These are phyloP conservation scores for Exophiala bonariae DNA, from an alignment of 2,329 filamentous ascomycete species.

Conservation along the genomic window DNA sequence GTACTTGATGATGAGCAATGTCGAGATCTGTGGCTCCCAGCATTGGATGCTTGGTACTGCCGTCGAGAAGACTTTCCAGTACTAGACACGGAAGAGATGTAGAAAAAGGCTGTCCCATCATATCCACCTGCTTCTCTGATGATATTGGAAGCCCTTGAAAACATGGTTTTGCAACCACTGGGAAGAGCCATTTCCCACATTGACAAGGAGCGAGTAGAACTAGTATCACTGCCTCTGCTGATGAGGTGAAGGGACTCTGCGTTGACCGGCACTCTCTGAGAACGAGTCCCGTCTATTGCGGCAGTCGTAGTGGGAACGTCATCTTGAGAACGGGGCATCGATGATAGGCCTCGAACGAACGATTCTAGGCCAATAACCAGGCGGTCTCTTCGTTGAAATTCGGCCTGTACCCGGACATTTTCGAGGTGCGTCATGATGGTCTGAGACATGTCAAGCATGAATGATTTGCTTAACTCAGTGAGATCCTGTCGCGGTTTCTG, in stretches of 20 bases:
- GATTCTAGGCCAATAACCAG: slow-evolving; percentile 55
- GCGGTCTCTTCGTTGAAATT: slow-evolving; percentile 52
- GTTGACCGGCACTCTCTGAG: background rate
- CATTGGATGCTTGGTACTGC: slow-evolving; percentile 1
- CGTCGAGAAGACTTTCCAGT: slow-evolving; percentile 7
- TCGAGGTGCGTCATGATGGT: slow-evolving; percentile 63
- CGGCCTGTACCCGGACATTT: slow-evolving; percentile 52
- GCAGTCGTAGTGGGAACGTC: background rate
- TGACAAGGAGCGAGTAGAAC: background rate
- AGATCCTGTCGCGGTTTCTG: slow-evolving; percentile 51
- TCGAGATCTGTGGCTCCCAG: background rate
- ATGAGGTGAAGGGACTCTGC: background rate
- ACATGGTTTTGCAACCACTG: slow-evolving; percentile 27
- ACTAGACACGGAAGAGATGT: slow-evolving; percentile 4
- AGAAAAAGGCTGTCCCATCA: slow-evolving; percentile 37
- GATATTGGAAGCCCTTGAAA: slow-evolving; percentile 45
- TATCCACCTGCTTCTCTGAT: slow-evolving; percentile 43
- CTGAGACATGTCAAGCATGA: slow-evolving; percentile 56
- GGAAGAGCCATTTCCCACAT: slow-evolving; percentile 7
- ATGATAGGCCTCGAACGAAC: slow-evolving; percentile 44
- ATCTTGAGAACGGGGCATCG: slow-evolving; percentile 39
- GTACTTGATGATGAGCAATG: background rate
- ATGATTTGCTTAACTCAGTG: slow-evolving; percentile 47
- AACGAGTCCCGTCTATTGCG: background rate
- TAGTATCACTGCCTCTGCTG: background rate